A percentile compares a stretch with the other conserved stretches of the same genome.
phyloP scores from a whole-genome alignment of 768 basidiomycete species.

The Pleurotus giganteus region DNA sequence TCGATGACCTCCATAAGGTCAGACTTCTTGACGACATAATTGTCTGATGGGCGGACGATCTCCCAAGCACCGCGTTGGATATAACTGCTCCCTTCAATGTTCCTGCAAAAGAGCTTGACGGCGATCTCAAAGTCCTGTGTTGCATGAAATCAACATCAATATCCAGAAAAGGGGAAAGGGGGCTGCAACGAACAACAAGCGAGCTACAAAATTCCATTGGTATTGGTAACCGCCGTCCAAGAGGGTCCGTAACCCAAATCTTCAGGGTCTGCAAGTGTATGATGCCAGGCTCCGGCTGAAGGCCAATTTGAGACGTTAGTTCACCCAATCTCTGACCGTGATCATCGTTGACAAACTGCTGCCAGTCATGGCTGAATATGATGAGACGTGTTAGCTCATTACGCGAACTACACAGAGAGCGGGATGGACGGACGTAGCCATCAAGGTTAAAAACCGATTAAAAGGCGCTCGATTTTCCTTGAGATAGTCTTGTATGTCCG shows the following conservation, averaged over 20 bases:
- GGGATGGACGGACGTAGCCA: not conserved
- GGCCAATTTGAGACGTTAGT: not conserved
- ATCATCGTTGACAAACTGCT: not conserved
- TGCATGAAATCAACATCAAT: too few relatives aligned
- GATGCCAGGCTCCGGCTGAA: not conserved
- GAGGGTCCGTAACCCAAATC: not conserved
- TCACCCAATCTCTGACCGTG: not conserved
- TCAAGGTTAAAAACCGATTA: not conserved
- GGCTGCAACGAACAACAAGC: not conserved
- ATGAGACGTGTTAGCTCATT: too few relatives aligned
- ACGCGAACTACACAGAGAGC: too few relatives aligned
- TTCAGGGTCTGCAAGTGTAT: not conserved
- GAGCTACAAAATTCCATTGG: not conserved
- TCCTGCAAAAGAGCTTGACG: not conserved
- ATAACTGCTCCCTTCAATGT: not conserved
- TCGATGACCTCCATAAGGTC: not conserved
- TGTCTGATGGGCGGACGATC: not conserved
- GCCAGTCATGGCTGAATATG: not conserved
- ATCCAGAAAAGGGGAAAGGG: not conserved
- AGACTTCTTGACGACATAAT: not conserved
- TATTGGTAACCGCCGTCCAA: not conserved
- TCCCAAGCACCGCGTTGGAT: not conserved
- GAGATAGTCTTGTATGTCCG: not conserved
- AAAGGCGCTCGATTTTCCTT: not conserved
- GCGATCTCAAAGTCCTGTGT: not conserved